Percentiles rank a stretch among this genome's conserved stretches.
Conservation (phyloP, 352 stramenopile species). For the Phytophthora litchii region DNA sequence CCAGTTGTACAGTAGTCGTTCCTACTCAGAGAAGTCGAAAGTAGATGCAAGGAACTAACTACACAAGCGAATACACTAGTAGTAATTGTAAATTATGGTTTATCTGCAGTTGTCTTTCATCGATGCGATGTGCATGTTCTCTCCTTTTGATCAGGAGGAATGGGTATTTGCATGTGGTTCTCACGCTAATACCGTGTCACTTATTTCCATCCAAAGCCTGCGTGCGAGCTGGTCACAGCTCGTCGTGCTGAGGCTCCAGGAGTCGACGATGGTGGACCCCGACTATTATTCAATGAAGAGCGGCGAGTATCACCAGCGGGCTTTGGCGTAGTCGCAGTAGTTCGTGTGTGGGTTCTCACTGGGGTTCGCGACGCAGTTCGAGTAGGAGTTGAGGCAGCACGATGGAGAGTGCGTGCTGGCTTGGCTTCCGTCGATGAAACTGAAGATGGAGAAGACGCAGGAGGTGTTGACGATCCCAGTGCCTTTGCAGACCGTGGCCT, state of each 20-base stretch:
- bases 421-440: conserved; percentile 23
- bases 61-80: conserved; percentile 5
- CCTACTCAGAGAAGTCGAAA: conserved; percentile 16
- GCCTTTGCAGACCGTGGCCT: conserved; percentile 28
- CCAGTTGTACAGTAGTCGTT: background rate
- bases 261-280: conserved; percentile 26
- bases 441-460: conserved; percentile 28
- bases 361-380: conserved; percentile 10
- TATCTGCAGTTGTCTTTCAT: conserved; percentile 7
- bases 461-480: conserved; percentile 22
- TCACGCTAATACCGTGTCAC: too few relatives aligned
- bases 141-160: conserved; percentile 16
- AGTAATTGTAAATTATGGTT: conserved; percentile 24
- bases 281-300: conserved; percentile 32
- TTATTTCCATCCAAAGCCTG: conserved; percentile 43
- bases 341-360: conserved; percentile 23
- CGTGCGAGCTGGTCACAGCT: conserved; percentile 22
- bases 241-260: conserved; percentile 18
- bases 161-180: too few relatives aligned
- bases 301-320: conserved; percentile 11
- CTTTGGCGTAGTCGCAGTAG: conserved; percentile 9
- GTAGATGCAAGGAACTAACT: conserved; percentile 15
- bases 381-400: conserved; percentile 14
- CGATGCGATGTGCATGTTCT: background rate
- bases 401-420: conserved; percentile 33